phyloP scores from a whole-genome alignment of 2,329 filamentous ascomycete species.

The Rutstroemia sydowiana region DNA sequence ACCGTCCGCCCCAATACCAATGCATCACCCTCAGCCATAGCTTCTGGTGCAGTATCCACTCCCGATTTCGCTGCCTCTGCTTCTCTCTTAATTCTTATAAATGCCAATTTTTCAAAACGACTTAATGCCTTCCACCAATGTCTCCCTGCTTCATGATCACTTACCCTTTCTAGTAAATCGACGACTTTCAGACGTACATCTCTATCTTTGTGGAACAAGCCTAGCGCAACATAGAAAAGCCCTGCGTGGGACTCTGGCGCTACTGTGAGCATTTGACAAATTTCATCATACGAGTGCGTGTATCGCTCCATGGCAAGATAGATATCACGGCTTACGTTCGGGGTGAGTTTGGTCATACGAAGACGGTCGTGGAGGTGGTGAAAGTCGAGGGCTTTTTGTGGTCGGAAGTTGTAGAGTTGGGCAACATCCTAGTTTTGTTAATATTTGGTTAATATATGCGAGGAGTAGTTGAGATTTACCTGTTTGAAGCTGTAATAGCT shows the following conservation, averaged over 20 bases:
- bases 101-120: conserved; percentile 81
- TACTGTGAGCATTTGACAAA: conserved; percentile 74
- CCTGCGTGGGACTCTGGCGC: conserved; percentile 81
- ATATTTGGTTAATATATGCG: conserved; percentile 21
- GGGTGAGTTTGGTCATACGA: conserved; percentile 69
- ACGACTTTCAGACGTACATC: conserved; percentile 73
- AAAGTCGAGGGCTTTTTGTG: conserved; percentile 75
- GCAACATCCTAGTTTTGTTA: conserved; percentile 48
- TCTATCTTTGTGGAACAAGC: conserved; percentile 80
- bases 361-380: conserved; percentile 90
- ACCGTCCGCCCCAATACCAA: conserved; percentile 39
- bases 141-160: conserved; percentile 80
- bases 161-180: conserved; percentile 73
- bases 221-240: conserved; percentile 83
- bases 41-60: conserved; percentile 15
- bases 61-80: conserved; percentile 40
- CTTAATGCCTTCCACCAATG: conserved; percentile 89
- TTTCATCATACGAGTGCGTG: conserved; percentile 74
- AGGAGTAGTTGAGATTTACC: conserved; percentile 36
- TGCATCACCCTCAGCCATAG: conserved; percentile 15
- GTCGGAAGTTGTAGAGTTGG: conserved; percentile 55
- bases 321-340: conserved; percentile 71
- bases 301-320: conserved; percentile 73
- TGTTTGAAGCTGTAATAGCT: conserved; percentile 96
- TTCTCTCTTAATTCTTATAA: conserved; percentile 68